phyloP scores from a whole-genome alignment of 345 rosid genomes.

The Brassica nigra region DNA sequence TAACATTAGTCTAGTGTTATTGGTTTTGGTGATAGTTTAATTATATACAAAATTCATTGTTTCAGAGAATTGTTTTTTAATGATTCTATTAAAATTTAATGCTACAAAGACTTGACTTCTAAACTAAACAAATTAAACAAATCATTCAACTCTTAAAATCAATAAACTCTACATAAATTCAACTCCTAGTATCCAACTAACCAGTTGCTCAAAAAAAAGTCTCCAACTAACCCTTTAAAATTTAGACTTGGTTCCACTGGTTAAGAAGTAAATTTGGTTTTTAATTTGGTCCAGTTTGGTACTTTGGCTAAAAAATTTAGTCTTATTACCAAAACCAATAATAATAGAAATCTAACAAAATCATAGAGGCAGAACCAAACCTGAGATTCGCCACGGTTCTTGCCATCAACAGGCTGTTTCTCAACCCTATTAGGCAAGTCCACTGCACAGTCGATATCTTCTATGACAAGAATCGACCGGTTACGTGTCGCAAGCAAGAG shows the following conservation, averaged over 20 bases:
- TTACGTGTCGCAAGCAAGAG: conserved; percentile 44
- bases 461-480: conserved; percentile 56
- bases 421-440: conserved; percentile 34
- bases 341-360: neutral
- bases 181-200: neutral
- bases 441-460: conserved; percentile 58
- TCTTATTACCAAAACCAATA: neutral
- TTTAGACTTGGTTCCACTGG: neutral
- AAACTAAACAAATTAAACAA: neutral
- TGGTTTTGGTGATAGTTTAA: neutral
- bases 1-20: neutral
- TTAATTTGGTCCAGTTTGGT: neutral
- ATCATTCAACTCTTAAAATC: neutral
- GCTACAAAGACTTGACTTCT: neutral
- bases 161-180: neutral
- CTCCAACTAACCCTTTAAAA: neutral
- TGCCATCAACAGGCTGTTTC: neutral
- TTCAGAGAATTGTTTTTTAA: neutral
- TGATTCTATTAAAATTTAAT: neutral
- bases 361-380: neutral
- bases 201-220: too few relatives aligned
- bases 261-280: neutral
- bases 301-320: neutral
- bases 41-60: neutral
- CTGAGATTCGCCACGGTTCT: neutral